Percentiles rank a stretch among this genome's conserved stretches.
Evolutionary conservation across 2,329 filamentous ascomycete genomes (phyloP).

Genomic region (Saccharata proteae): DNA sequence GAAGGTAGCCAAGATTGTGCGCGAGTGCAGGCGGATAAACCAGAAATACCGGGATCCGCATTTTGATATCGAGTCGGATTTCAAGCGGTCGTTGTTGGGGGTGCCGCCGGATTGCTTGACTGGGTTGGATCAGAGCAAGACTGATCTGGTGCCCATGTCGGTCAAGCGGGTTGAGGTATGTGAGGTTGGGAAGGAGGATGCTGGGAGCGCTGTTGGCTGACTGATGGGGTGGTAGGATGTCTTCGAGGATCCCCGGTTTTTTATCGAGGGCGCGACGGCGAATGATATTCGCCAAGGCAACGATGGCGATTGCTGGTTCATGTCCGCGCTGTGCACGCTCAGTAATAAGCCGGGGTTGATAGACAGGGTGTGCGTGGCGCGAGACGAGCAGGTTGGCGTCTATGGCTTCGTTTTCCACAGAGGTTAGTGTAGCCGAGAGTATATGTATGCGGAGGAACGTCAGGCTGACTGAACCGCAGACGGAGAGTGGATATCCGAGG

Average conservation of each 20-base stretch:
- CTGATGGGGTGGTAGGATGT: conserved; percentile 53
- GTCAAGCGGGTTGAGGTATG: conserved; percentile 56
- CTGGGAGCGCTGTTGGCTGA: conserved; percentile 12
- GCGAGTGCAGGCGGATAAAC: conserved; percentile 60
- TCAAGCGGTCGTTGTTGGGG: conserved; percentile 33
- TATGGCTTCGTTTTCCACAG: conserved; percentile 79
- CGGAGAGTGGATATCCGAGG: conserved; percentile 66
- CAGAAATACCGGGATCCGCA: conserved; percentile 74
- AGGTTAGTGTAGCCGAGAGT: conserved; percentile 20
- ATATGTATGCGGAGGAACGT: too few species aligned
- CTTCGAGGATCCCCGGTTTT: conserved; percentile 65
- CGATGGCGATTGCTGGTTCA: conserved; percentile 76
- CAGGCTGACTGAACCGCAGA: conserved; percentile 13
- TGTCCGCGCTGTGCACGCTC: conserved; percentile 66
- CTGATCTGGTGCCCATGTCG: conserved; percentile 49
- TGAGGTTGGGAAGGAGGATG: conserved; percentile 4
- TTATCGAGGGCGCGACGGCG: conserved; percentile 60
- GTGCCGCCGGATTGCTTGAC: conserved; percentile 36
- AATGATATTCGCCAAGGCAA: conserved; percentile 68
- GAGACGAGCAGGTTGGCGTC: conserved; percentile 61
- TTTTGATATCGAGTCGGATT: conserved; percentile 69
- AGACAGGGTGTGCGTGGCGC: conserved; percentile 59
- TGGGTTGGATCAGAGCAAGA: conserved; percentile 23
- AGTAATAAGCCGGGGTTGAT: conserved; percentile 60
- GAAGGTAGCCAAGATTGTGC: conserved; percentile 42